A percentile compares a stretch with the other conserved stretches of the same genome.
Evolutionary conservation across 139 green algal genomes (phyloP).

Genomic region (Chlorokybus atmophyticus): DNA sequence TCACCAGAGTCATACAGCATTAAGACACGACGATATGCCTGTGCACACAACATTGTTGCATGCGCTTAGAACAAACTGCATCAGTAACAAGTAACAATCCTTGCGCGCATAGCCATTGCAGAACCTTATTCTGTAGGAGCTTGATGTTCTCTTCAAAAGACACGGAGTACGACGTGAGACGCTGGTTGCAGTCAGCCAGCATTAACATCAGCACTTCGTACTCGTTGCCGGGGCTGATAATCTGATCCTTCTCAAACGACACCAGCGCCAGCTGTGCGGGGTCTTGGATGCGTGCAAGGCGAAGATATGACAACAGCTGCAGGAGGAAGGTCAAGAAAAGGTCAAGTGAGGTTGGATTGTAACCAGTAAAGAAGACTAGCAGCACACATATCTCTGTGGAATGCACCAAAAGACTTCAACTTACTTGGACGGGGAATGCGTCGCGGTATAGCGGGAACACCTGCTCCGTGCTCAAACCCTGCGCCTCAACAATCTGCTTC

Average conservation of each 20-base stretch:
- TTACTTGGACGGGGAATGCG: conserved; percentile 65
- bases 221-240: conserved; percentile 67
- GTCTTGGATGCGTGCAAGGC: conserved; percentile 62
- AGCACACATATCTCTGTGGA: not conserved
- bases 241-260: conserved; percentile 72
- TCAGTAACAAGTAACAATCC: no score
- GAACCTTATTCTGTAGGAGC: conserved; percentile 44
- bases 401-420: not conserved
- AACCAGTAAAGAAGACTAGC: not conserved
- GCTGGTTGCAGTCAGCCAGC: conserved; percentile 70
- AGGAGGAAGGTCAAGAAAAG: conserved; percentile 2
- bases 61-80: no score
- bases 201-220: conserved; percentile 92
- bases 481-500: conserved; percentile 46
- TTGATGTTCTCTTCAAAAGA: conserved; percentile 68
- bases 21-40: no score
- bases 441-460: conserved; percentile 81
- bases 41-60: no score
- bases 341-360: not conserved
- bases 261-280: conserved; percentile 49
- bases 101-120: no score
- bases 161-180: conserved; percentile 44
- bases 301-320: conserved; percentile 69
- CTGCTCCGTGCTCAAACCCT: conserved; percentile 44
- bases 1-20: no score